These are phyloP conservation scores for Paraphaeosphaeria sporulosa DNA, from an alignment of 2,329 filamentous ascomycete genomes.

Conservation along the genomic window DNA sequence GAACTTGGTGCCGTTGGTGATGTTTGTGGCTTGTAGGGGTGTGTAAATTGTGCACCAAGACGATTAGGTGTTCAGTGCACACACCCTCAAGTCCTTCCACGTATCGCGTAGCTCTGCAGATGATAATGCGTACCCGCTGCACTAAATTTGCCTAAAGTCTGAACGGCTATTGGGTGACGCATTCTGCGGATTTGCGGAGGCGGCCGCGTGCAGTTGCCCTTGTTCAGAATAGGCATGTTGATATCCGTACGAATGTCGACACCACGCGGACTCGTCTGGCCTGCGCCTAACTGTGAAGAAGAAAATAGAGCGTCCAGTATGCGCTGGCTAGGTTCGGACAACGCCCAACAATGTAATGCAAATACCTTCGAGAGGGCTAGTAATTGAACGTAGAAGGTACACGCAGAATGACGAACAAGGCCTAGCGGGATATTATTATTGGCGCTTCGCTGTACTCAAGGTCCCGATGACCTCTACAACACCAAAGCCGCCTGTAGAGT, in stretches of 20 bases:
- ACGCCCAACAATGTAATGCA: not conserved
- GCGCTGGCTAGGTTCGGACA: not conserved
- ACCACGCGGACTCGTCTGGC: not conserved
- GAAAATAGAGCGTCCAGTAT: not conserved
- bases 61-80: not conserved
- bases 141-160: constrained; percentile 11
- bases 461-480: constrained; percentile 3
- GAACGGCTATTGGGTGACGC: not conserved
- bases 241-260: not conserved
- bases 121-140: constrained; percentile 6
- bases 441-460: not conserved
- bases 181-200: not conserved
- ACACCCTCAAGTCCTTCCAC: not conserved
- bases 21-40: constrained; percentile 9
- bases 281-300: not conserved
- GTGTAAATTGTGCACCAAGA: constrained; percentile 1
- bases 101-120: constrained; percentile 10
- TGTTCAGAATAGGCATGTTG: constrained; percentile 5
- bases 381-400: constrained; percentile 1
- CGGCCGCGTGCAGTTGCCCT: not conserved
- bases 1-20: constrained; percentile 1
- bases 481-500: not conserved
- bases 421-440: not conserved
- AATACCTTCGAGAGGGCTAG: not conserved
- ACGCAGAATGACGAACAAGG: not conserved